These are phyloP conservation scores for Tetraselmis striata DNA, from an alignment of 139 green algal species.

Conservation along the genomic window DNA sequence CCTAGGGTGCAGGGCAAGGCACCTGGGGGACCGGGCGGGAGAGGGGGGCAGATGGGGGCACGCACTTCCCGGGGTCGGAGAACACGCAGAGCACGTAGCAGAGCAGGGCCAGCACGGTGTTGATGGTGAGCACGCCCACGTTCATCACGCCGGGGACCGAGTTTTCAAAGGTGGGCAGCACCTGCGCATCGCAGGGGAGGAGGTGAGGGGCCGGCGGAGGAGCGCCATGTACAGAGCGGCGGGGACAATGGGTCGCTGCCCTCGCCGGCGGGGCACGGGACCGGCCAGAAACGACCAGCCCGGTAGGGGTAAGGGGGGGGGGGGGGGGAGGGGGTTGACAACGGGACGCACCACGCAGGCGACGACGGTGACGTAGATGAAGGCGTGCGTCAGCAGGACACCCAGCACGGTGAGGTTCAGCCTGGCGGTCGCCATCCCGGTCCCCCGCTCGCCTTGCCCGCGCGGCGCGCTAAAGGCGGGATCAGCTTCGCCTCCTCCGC, in stretches of 20 bases:
- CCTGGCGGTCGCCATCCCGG: too few relatives aligned
- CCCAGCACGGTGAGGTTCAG: conserved; percentile 6
- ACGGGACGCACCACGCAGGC: conserved; percentile 10
- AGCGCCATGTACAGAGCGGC: conserved; percentile 15
- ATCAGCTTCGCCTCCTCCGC: too few relatives aligned
- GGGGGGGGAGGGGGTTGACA: conserved; percentile 13
- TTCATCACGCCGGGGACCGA: conserved; percentile 55
- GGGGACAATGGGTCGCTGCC: too few relatives aligned
- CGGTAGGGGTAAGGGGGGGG: too few relatives aligned
- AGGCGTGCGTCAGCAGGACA: conserved; percentile 2
- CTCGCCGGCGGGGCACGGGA: too few relatives aligned
- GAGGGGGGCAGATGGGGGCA: too few relatives aligned
- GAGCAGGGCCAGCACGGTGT: conserved; percentile 29
- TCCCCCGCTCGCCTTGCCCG: too few relatives aligned
- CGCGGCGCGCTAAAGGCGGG: too few relatives aligned
- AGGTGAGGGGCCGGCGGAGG: background rate
- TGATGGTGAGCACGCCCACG: conserved; percentile 36
- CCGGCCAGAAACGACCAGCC: too few relatives aligned
- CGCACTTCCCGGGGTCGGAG: conserved; percentile 51
- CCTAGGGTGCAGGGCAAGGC: background rate
- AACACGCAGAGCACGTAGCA: conserved; percentile 60
- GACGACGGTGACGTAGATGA: conserved; percentile 13
- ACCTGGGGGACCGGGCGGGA: too few relatives aligned
- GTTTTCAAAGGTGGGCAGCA: conserved; percentile 60
- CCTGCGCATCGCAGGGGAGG: conserved; percentile 29